These are phyloP conservation scores for Sarocladium brachiariae DNA, from an alignment of 2,329 filamentous ascomycete species.

Conservation along the genomic window DNA sequence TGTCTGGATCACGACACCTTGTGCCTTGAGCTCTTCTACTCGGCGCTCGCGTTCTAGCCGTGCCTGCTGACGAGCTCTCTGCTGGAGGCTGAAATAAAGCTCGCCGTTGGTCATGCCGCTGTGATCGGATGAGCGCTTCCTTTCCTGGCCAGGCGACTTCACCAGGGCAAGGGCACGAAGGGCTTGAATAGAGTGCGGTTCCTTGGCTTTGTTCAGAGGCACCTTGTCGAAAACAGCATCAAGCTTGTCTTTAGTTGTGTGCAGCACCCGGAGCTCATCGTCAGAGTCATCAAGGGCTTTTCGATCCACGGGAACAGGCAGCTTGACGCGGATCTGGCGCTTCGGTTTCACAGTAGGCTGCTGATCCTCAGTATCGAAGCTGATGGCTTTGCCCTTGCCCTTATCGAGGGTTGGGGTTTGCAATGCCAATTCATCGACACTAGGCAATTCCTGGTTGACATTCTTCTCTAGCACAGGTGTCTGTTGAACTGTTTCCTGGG, in stretches of 20 bases:
- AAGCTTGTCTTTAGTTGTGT: slow-evolving; percentile 42
- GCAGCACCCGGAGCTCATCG: slow-evolving; percentile 59
- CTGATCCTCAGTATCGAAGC: slow-evolving; percentile 14
- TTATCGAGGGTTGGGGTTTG: slow-evolving; percentile 39
- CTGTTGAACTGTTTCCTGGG: slow-evolving; percentile 10
- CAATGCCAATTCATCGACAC: slow-evolving; percentile 27
- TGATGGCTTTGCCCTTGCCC: slow-evolving; percentile 51
- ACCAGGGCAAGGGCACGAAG: slow-evolving; percentile 71
- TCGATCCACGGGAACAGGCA: slow-evolving; percentile 34
- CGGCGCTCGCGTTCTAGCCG: slow-evolving; percentile 68
- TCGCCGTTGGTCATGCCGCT: slow-evolving; percentile 61
- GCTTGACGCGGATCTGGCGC: slow-evolving; percentile 44
- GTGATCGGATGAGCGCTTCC: slow-evolving; percentile 35
- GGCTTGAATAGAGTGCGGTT: slow-evolving; percentile 56
- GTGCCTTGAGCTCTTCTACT: slow-evolving; percentile 68
- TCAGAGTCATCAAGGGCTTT: slow-evolving; percentile 36
- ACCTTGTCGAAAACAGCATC: slow-evolving; percentile 64
- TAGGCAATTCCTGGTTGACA: slow-evolving; percentile 28
- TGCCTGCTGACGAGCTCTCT: slow-evolving; percentile 73
- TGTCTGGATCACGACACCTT: slow-evolving; percentile 75
- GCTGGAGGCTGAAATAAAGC: slow-evolving; percentile 60
- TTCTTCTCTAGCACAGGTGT: slow-evolving; percentile 11
- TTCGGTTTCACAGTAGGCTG: slow-evolving; percentile 26
- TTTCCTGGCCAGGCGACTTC: slow-evolving; percentile 51
- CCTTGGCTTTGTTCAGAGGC: slow-evolving; percentile 55